Percentiles rank a stretch among this genome's conserved stretches.
Conservation (phyloP, 2,329 filamentous ascomycete genomes). For the Trichoderma citrinoviride region DNA sequence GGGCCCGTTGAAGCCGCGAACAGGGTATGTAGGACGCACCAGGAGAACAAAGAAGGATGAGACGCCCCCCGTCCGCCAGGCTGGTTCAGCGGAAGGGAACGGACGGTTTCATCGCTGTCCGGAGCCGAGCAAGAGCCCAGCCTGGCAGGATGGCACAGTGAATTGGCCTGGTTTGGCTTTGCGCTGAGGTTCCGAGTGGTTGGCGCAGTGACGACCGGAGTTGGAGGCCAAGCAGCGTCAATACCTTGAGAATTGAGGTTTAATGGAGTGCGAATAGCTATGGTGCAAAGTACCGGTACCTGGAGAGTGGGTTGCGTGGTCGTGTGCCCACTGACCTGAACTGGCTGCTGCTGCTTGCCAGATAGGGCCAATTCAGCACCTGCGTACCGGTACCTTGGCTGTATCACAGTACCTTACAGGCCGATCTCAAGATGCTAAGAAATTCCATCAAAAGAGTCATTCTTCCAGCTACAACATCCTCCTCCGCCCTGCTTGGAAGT, state of each 20-base stretch:
- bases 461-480: not conserved
- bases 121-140: not conserved
- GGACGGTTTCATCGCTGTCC: constrained; percentile 6
- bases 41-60: not conserved
- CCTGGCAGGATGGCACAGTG: not conserved
- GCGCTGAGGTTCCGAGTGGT: not conserved
- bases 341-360: not conserved
- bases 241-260: too few species aligned
- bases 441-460: not conserved
- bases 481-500: too few species aligned
- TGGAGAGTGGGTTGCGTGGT: too few species aligned
- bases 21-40: not conserved
- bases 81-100: not conserved
- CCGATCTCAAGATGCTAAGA: not conserved
- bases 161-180: not conserved
- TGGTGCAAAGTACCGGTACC: too few species aligned
- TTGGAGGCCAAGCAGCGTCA: too few species aligned
- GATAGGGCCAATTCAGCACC: not conserved
- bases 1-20: not conserved
- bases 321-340: too few species aligned
- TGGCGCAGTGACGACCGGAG: too few species aligned
- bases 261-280: too few species aligned
- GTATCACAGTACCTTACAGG: not conserved
- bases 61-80: not conserved
- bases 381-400: not conserved